Conservation (phyloP, 2,329 filamentous ascomycete genomes). For the Scedosporium minutisporum region DNA sequence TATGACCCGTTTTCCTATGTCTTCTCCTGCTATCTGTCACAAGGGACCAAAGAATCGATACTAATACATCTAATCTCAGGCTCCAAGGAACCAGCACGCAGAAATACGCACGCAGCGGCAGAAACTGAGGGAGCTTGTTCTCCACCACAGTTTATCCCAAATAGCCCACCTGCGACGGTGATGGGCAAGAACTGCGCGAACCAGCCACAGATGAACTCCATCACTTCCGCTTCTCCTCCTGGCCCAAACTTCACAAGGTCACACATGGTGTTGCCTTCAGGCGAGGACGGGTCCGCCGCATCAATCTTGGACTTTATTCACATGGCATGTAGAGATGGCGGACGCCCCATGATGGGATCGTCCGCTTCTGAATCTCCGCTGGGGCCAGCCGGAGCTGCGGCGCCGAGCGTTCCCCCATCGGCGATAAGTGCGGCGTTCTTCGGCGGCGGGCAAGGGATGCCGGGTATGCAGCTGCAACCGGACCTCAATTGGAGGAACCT, state of each 20-base stretch:
- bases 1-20: neutral
- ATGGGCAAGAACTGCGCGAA: neutral
- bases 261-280: neutral
- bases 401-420: neutral
- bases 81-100: neutral
- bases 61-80: neutral
- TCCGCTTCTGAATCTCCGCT: neutral
- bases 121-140: neutral
- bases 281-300: neutral
- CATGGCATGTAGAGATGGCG: neutral
- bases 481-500: constrained; percentile 5
- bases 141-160: neutral
- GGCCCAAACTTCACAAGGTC: neutral
- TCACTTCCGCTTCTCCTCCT: neutral
- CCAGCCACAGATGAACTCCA: neutral
- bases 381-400: neutral
- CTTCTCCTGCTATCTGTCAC: neutral
- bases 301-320: neutral
- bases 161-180: neutral
- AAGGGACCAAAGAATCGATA: too few relatives aligned
- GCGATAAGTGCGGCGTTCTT: neutral
- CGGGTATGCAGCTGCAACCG: neutral
- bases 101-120: neutral
- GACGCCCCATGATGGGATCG: neutral
- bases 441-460: neutral